These are phyloP conservation scores for Aspergillus sp. DNA, from an alignment of 2,329 filamentous ascomycete species.

Conservation along the genomic window DNA sequence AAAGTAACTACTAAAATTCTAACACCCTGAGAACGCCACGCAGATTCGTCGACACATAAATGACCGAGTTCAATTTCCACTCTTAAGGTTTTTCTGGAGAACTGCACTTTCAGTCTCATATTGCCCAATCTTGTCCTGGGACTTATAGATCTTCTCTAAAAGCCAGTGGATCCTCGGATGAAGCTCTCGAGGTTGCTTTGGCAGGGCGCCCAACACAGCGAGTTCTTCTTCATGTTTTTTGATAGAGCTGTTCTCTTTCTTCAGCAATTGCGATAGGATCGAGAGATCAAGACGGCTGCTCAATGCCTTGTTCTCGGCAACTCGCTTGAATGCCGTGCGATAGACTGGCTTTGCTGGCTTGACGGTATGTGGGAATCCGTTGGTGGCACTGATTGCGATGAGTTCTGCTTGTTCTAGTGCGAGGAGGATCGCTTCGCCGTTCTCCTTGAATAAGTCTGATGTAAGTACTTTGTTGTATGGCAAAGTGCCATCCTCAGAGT, in stretches of 20 bases:
- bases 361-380: slow-evolving; percentile 72
- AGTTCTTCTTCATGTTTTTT: slow-evolving; percentile 76
- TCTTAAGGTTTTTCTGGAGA: slow-evolving; percentile 64
- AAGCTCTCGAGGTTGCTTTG: slow-evolving; percentile 63
- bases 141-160: slow-evolving; percentile 62
- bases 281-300: slow-evolving; percentile 66
- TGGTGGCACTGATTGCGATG: slow-evolving; percentile 64
- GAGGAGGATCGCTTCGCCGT: slow-evolving; percentile 69
- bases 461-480: slow-evolving; percentile 83
- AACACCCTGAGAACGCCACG: not conserved
- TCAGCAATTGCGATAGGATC: slow-evolving; percentile 61
- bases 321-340: slow-evolving; percentile 67
- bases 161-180: slow-evolving; percentile 63
- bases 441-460: slow-evolving; percentile 64
- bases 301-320: slow-evolving; percentile 67
- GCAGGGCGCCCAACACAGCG: slow-evolving; percentile 60
- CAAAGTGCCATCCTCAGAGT: slow-evolving; percentile 52
- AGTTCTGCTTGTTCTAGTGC: slow-evolving; percentile 79
- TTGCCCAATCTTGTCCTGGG: slow-evolving; percentile 65
- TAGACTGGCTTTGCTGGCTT: slow-evolving; percentile 81
- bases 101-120: slow-evolving; percentile 65
- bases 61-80: slow-evolving; percentile 39
- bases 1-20: not conserved
- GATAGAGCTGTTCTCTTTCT: slow-evolving; percentile 66
- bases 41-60: not conserved